A percentile compares a stretch with the other conserved stretches of the same genome.
phyloP scores from a whole-genome alignment of 148 eudicot genomes.

The Camellia granthamiana region DNA sequence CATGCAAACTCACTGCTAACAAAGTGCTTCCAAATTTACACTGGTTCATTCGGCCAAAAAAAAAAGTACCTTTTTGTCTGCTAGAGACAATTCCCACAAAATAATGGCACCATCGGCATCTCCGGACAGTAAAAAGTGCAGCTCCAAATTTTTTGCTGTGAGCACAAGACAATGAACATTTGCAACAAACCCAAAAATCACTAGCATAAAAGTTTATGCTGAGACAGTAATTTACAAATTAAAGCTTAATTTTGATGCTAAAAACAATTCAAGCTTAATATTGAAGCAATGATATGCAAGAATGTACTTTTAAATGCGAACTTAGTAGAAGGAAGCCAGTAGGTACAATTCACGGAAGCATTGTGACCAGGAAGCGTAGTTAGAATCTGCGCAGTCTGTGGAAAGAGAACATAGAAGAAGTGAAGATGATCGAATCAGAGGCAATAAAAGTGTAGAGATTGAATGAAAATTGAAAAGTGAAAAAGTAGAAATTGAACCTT shows the following conservation, averaged over 20 bases:
- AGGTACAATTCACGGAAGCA: conserved; percentile 81
- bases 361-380: conserved; percentile 88
- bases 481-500: conserved; percentile 30
- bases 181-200: background rate
- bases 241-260: background rate
- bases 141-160: conserved; percentile 54
- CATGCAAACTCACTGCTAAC: background rate
- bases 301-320: conserved; percentile 71
- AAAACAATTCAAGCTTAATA: conserved; percentile 9
- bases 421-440: background rate
- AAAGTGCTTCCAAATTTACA: background rate
- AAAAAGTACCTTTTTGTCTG: conserved; percentile 49
- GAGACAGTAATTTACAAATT: background rate
- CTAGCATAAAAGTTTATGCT: background rate
- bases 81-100: conserved; percentile 66
- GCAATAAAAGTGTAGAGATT: background rate
- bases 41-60: background rate
- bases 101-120: conserved; percentile 74
- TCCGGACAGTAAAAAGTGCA: conserved; percentile 72
- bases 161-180: background rate
- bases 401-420: background rate
- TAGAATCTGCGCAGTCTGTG: conserved; percentile 71
- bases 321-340: conserved; percentile 78
- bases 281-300: background rate
- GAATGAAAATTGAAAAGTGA: background rate